Conservation (phyloP, 148 eudicot species). For the Heliamphora exappendiculata region DNA sequence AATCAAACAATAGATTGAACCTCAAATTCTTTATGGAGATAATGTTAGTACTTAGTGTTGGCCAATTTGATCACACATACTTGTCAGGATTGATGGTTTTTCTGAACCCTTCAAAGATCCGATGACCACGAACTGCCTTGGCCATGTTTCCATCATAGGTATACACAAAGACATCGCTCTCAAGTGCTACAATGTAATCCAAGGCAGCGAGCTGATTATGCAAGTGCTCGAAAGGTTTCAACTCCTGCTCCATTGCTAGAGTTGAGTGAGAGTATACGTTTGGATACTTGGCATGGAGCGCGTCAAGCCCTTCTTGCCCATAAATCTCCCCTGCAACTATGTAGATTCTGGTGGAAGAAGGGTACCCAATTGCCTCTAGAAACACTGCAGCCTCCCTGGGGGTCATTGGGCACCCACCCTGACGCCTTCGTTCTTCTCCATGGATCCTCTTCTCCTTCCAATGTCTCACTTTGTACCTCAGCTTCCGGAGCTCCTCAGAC, state of each 20-base stretch:
- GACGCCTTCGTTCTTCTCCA: constrained; percentile 26
- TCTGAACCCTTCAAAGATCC: constrained; percentile 44
- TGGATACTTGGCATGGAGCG: constrained; percentile 26
- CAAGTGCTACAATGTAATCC: constrained; percentile 43
- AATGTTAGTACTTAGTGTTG: not conserved
- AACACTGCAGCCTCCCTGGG: constrained; percentile 53
- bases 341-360: constrained; percentile 39
- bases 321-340: constrained; percentile 56
- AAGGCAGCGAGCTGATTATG: constrained; percentile 57
- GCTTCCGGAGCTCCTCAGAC: constrained; percentile 26
- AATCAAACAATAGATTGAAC: not conserved
- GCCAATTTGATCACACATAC: constrained; percentile 12
- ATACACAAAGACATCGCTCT: constrained; percentile 47
- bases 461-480: constrained; percentile 37
- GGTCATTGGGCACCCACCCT: constrained; percentile 57
- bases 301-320: constrained; percentile 35
- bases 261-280: constrained; percentile 33
- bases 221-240: constrained; percentile 31
- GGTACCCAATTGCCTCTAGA: constrained; percentile 53
- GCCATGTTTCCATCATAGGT: constrained; percentile 66
- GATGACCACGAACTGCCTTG: constrained; percentile 54
- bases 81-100: constrained; percentile 55
- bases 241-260: constrained; percentile 37
- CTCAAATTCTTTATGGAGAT: not conserved
- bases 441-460: constrained; percentile 54